These are phyloP conservation scores for Parastagonospora nodorum DNA, from an alignment of 2,329 filamentous ascomycete species.

Conservation along the genomic window DNA sequence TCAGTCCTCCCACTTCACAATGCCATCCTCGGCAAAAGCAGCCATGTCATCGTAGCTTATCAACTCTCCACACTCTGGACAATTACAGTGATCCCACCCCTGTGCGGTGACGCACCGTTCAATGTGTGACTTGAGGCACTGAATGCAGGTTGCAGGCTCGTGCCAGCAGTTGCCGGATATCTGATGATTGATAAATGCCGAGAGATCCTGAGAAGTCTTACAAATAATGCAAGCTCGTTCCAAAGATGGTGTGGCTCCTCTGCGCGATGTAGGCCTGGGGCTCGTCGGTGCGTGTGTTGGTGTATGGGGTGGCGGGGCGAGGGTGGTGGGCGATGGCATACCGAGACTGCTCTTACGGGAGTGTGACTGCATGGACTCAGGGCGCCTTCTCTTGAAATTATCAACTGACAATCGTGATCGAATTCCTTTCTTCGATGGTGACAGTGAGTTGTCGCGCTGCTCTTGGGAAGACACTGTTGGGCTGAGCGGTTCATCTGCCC, in stretches of 20 bases:
- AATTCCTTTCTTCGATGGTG: constrained; percentile 8
- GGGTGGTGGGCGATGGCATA: constrained; percentile 16
- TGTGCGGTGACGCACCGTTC: constrained; percentile 22
- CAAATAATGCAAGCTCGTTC: constrained; percentile 36
- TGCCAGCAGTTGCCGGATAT: constrained; percentile 35
- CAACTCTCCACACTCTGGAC: constrained; percentile 36
- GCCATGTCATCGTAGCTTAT: constrained; percentile 33
- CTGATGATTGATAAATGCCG: constrained; percentile 25
- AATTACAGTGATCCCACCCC: constrained; percentile 26
- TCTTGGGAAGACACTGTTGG: constrained; percentile 18
- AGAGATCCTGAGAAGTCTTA: constrained; percentile 23
- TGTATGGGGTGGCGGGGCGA: constrained; percentile 8
- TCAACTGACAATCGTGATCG: constrained; percentile 11
- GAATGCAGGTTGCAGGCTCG: constrained; percentile 32
- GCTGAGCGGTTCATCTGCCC: constrained; percentile 25
- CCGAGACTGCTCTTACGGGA: constrained; percentile 21
- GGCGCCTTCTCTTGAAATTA: constrained; percentile 16
- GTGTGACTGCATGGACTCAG: constrained; percentile 15
- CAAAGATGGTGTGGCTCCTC: constrained; percentile 18
- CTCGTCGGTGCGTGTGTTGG: constrained; percentile 3
- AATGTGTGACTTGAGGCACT: constrained; percentile 34
- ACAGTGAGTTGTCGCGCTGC: constrained; percentile 16
- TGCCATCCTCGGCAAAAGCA: constrained; percentile 22
- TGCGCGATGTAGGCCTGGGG: constrained; percentile 16
- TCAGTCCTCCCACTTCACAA: constrained; percentile 3